Conservation (phyloP, 1,139 yeast genomes). For the Candida sojae region DNA sequence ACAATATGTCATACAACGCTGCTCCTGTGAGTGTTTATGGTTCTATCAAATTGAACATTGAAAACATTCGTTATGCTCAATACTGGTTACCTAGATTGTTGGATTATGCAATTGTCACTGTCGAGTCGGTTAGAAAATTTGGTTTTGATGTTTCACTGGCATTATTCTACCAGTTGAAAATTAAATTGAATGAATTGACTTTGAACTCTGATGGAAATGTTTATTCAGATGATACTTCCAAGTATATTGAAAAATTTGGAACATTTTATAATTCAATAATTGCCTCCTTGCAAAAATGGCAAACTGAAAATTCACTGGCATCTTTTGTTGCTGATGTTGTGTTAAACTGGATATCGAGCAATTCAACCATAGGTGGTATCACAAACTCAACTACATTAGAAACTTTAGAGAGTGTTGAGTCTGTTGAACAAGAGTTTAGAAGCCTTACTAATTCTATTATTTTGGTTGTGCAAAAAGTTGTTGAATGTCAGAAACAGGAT, state of each 20-base stretch:
- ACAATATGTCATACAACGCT: conserved; percentile 12
- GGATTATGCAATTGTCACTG: conserved; percentile 45
- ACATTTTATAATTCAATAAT: conserved; percentile 20
- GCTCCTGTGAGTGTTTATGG: conserved; percentile 19
- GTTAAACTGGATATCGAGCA: conserved; percentile 35
- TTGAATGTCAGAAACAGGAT: conserved; percentile 32
- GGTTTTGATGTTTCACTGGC: conserved; percentile 13
- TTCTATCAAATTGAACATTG: conserved; percentile 22
- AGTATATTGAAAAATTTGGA: conserved; percentile 23
- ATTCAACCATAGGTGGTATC: conserved; percentile 19
- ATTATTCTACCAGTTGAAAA: conserved; percentile 23
- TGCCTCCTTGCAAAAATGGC: conserved; percentile 29
- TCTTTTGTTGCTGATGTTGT: conserved; percentile 52
- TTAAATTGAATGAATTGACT: conserved; percentile 17
- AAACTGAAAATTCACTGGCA: conserved; percentile 21
- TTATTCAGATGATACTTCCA: conserved; percentile 16
- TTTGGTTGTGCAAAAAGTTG: conserved; percentile 63
- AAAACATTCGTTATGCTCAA: conserved; percentile 17
- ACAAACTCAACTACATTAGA: conserved; percentile 26
- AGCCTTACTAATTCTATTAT: conserved; percentile 62
- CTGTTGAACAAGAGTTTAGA: conserved; percentile 50
- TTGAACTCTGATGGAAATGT: conserved; percentile 15
- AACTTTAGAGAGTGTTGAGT: conserved; percentile 26
- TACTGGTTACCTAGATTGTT: conserved; percentile 52
- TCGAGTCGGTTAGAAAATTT: conserved; percentile 20